These are phyloP conservation scores for Fusarium torreyae DNA, from an alignment of 2,329 filamentous ascomycete species.

Conservation along the genomic window DNA sequence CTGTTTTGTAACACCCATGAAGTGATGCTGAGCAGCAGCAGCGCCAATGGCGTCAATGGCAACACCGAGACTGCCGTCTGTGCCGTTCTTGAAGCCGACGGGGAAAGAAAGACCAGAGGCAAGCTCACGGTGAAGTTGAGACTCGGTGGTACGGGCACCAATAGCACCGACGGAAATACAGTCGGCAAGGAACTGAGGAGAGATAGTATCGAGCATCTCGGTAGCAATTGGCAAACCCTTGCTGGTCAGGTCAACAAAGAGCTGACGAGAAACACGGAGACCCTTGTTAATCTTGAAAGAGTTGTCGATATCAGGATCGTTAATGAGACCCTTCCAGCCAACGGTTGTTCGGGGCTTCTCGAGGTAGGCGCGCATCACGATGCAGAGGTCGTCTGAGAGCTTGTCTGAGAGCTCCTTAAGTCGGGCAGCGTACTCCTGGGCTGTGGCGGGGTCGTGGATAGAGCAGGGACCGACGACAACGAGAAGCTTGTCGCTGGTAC, in stretches of 20 bases:
- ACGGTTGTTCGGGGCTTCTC: conserved; percentile 99
- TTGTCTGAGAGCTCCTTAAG: conserved; percentile 84
- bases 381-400: conserved; percentile 85
- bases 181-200: conserved; percentile 96
- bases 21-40: conserved; percentile 89
- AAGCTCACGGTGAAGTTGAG: conserved; percentile 95
- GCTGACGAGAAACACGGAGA: conserved; percentile 88
- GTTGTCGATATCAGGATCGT: conserved; percentile 97
- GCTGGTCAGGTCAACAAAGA: conserved; percentile 91
- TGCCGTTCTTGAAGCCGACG: conserved; percentile 99
- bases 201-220: conserved; percentile 99
- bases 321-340: conserved; percentile 99
- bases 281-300: conserved; percentile 99
- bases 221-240: conserved; percentile 94
- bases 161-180: conserved; percentile 96
- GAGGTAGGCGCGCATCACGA: conserved; percentile 98
- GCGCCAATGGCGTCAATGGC: conserved; percentile 97
- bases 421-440: conserved; percentile 88
- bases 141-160: conserved; percentile 95
- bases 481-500: conserved; percentile 86
- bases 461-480: conserved; percentile 97
- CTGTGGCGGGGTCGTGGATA: conserved; percentile 91
- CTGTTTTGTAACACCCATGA: conserved; percentile 98
- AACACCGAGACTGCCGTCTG: conserved; percentile 90
- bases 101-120: conserved; percentile 97